phyloP scores from a whole-genome alignment of 2,329 filamentous ascomycete genomes.

The Verticillium zaregamsianum region DNA sequence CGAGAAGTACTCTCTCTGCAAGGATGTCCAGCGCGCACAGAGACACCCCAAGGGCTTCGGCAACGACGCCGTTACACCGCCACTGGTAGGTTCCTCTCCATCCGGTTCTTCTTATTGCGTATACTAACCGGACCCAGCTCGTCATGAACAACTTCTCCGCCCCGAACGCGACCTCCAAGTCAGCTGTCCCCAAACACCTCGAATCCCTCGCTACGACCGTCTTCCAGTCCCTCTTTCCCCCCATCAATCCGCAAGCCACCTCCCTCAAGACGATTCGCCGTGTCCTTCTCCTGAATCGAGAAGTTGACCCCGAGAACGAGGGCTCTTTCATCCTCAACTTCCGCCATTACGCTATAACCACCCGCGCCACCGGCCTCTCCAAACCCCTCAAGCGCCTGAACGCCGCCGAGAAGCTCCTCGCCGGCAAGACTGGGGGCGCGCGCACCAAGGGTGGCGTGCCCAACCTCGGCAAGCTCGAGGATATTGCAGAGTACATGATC shows the following conservation, averaged over 20 bases:
- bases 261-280: conserved; percentile 89
- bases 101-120: neutral
- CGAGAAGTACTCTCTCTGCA: conserved; percentile 89
- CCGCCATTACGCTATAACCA: conserved; percentile 93
- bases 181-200: conserved; percentile 85
- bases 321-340: conserved; percentile 80
- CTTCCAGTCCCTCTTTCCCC: conserved; percentile 94
- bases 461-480: conserved; percentile 84
- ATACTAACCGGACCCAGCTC: conserved; percentile 46
- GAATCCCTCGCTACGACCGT: conserved; percentile 89
- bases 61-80: conserved; percentile 81
- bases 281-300: conserved; percentile 85
- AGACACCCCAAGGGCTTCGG: conserved; percentile 77
- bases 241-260: conserved; percentile 87
- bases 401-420: conserved; percentile 74
- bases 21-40: conserved; percentile 80
- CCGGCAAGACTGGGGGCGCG: conserved; percentile 55
- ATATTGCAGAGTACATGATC: conserved; percentile 92
- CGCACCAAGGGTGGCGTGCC: conserved; percentile 70
- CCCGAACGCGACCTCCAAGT: conserved; percentile 53
- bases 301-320: conserved; percentile 54
- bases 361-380: conserved; percentile 78
- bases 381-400: conserved; percentile 80
- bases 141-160: conserved; percentile 98
- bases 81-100: conserved; percentile 53